Evolutionary conservation across 306 rosid genomes (phyloP), one percentile per base, ranked within the genome.

Genomic region (Prunus mume): DNA sequence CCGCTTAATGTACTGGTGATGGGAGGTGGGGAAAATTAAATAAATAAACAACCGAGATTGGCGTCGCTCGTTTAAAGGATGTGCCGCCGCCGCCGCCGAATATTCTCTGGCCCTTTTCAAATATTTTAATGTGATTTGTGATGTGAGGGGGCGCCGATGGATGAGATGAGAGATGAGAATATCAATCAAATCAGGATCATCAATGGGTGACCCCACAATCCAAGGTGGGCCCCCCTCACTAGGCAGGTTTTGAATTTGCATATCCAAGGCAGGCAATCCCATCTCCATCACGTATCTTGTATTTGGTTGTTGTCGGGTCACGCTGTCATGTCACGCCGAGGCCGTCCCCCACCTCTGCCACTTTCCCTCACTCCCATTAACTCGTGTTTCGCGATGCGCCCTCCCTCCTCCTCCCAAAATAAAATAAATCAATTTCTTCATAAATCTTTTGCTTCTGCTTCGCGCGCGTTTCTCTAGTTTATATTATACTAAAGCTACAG

Each of bases 321-420:
- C 76, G 79, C 83, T 28, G 43, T 10, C 68, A 63, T 28, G 43
- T 10, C 68, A 63, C 22, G 68, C 68, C 2, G 7, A 1, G 78
- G 70, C 69, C 78, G 52, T 25, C 30, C n/a, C 69, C 71, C 7
- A 9, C 12, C 38, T 12, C 46, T 77, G 27, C 75, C 27, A 60
- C 58, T 77, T 76, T 71, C 46, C 1, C 80, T 57, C 71, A 43
- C 73, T 57, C 46, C 85, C 86, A 78, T 75, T 69, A 74, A 66
- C 83, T 87, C 57, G 93, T 88, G 93, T 78, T 91, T 81, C 34
- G 84, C 65, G 73, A 85, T 91, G 93, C 68, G 56, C 84, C 82
- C 80, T 73, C 2, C 22, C 30, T 9, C 20, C 28, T 63, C 38
- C 24, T 15, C 45, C 13, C 7, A 12, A 11, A 47, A 12, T 47